Percentiles rank a stretch among this genome's conserved stretches.
These are phyloP conservation scores for Russula griseocarnosa DNA, from an alignment of 768 basidiomycete species.

Conservation along the genomic window DNA sequence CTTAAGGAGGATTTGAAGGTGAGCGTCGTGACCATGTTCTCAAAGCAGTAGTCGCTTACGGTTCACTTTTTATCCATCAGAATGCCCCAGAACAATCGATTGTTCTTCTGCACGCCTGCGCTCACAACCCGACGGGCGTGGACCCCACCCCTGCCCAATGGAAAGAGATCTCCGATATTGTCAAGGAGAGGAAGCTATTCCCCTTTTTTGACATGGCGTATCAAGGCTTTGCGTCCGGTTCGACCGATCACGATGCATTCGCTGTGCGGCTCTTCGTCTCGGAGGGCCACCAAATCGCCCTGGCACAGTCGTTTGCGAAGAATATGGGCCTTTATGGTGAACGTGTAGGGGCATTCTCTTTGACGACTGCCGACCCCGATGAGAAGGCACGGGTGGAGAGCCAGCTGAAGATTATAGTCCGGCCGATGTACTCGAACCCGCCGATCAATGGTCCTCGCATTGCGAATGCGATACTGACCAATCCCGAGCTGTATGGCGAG, in stretches of 20 bases:
- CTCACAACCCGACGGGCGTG: constrained; percentile 98
- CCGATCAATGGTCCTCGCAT: constrained; percentile 87
- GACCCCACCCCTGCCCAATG: constrained; percentile 94
- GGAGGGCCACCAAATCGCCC: constrained; percentile 84
- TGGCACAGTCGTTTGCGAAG: constrained; percentile 96
- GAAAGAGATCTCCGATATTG: constrained; percentile 80
- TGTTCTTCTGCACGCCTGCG: constrained; percentile 93
- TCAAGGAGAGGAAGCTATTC: constrained; percentile 88
- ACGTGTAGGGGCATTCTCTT: constrained; percentile 94
- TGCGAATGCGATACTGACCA: constrained; percentile 77
- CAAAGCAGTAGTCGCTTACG: constrained; percentile 2
- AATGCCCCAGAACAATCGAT: constrained; percentile 63
- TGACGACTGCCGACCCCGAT: constrained; percentile 62
- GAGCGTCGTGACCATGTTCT: constrained; percentile 30
- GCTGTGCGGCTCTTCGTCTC: constrained; percentile 92
- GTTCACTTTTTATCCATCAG: constrained; percentile 1
- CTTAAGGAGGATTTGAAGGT: constrained; percentile 85
- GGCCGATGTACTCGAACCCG: constrained; percentile 98
- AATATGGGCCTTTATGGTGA: constrained; percentile 99
- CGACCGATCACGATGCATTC: constrained; percentile 85
- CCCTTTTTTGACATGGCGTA: constrained; percentile 99
- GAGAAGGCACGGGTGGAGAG: constrained; percentile 87
- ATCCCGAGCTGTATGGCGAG: constrained; percentile 67
- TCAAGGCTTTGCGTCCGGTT: constrained; percentile 97
- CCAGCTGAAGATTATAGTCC: constrained; percentile 92